Base-by-base conservation (phyloP, 2,329 filamentous ascomycete species). In the Ascomycota sp. region DNA sequence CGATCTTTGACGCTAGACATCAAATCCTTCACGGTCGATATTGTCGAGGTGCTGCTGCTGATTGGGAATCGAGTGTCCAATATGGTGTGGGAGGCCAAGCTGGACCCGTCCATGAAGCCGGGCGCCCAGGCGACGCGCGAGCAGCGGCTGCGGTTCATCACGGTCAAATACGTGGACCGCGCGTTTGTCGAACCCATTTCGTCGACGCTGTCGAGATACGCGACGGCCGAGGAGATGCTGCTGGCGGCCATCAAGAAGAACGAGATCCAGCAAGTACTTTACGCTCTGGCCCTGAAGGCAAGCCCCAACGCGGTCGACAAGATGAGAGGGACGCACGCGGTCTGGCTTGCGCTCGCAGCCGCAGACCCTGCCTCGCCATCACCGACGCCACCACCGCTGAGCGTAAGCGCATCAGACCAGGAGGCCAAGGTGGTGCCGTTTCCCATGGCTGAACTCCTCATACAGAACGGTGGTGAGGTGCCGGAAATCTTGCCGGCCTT, bases 21-120 rank as follows among this genome's bases (percentile, higher is more conserved):
- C 40, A 85, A 80, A 31, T 94, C 85, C 0, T 98, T 98, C 50
- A 95, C 89, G 4, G 76, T 80, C 42, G 91, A 98, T 59, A 92
- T 95, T 48, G 78, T 98, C 49, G 91, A 98, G 47, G 66, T 98
- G 28, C 65, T 98, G 25, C 61, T 94, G 33, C 73, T 86, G 34
- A 73, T 98, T 37, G 91, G 91, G 36, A 98, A 98, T 49, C 72
- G 85, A 30, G 73, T 94, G 30, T 89, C 85, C 42, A 98, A 98
- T 52, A 86, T 86, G 75, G 65, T 98, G 13, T 98, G 85, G 82
- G 89, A 98, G 56, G 75, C 83, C 10, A 79, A 60, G 36, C 62
- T 95, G 17, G 82, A 94, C 34, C 65, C 65, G 17, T 57, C 65
- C 5, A 44, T 67, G 27, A 95, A 93, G 47, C 83, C 82, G 4